Base-by-base conservation (phyloP, 1,139 yeast genomes). In the Geotrichum candidum region DNA sequence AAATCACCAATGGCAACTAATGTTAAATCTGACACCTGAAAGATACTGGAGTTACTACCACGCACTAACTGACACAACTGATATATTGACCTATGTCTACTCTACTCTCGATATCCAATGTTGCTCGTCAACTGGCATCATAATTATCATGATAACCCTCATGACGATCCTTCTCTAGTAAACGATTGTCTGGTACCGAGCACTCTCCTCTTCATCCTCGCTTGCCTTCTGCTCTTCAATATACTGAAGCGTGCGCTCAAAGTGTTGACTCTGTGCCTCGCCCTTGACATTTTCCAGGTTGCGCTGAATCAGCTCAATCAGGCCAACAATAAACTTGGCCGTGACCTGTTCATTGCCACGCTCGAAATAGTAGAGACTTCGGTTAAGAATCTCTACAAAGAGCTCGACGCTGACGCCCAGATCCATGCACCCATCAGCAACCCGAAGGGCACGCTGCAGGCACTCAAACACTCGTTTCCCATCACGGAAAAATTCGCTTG, bases 401-500 rank as follows among this genome's bases (percentile, higher is more conserved):
- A 94, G 78, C 73, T 90, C 92, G 58, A 88, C 79, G 48, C 92
- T 86, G 15, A 85, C 87, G 65, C 84, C 86, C 2, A 87, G 84
- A 69, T 90, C 98, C 86, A 92, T 87, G 65, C 96, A 89, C 13
- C 96, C 88, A 73, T 94, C 98, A 0, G 98, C 97, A 9, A 90
- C 90, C 58, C 97, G 80, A 45, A 92, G 76, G 0, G 97, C 84
- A 68, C 94, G 79, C 70, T 86, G 90, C 51, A 87, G 74, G 69
- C 90, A 85, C 69, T 87, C 91, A 64, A 86, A 73, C 2, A 84
- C 88, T 51, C 86, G 78, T 70, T 81, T 84, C 54, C 84, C 86
- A 69, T 84, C 86, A 48, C 84, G 76, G 71, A 78, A 82, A 61
- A 74, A 73, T 58, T 74, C 70, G 10, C 73, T 70, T 45, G 70